Evolutionary conservation across 371 early-diverging fungal species (phyloP).

Genomic region (Saksenaea vasiformis): DNA sequence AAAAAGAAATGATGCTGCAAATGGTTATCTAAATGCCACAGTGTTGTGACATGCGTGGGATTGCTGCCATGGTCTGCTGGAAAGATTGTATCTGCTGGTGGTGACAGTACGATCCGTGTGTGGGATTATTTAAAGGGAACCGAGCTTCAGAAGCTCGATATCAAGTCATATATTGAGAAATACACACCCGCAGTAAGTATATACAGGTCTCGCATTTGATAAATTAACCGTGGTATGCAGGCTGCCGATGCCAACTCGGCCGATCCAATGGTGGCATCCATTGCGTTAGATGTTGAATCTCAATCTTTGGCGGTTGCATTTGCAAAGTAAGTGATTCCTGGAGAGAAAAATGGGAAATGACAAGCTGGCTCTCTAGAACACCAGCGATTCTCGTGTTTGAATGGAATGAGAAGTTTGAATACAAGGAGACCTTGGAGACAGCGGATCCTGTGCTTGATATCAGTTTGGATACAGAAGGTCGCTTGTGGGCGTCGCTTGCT

Average conservation of each 20-base stretch:
- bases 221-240: conserved; percentile 10
- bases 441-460: conserved; percentile 30
- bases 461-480: conserved; percentile 29
- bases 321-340: conserved; percentile 32
- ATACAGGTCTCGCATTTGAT: neutral
- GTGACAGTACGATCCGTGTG: conserved; percentile 78
- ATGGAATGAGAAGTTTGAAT: conserved; percentile 31
- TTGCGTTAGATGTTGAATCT: conserved; percentile 22
- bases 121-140: conserved; percentile 72
- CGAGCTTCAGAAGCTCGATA: conserved; percentile 42
- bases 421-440: conserved; percentile 31
- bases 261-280: conserved; percentile 35
- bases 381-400: conserved; percentile 35
- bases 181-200: conserved; percentile 38
- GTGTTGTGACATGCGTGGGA: conserved; percentile 68
- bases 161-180: conserved; percentile 45
- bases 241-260: conserved; percentile 44
- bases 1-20: neutral
- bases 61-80: conserved; percentile 51
- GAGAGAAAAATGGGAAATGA: neutral
- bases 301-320: conserved; percentile 35
- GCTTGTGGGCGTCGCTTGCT: conserved; percentile 38
- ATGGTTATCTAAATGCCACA: conserved; percentile 12
- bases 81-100: conserved; percentile 81
- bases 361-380: conserved; percentile 14